Conservation (phyloP, 2,329 filamentous ascomycete genomes). For the Aspergillus novofumigatus region DNA sequence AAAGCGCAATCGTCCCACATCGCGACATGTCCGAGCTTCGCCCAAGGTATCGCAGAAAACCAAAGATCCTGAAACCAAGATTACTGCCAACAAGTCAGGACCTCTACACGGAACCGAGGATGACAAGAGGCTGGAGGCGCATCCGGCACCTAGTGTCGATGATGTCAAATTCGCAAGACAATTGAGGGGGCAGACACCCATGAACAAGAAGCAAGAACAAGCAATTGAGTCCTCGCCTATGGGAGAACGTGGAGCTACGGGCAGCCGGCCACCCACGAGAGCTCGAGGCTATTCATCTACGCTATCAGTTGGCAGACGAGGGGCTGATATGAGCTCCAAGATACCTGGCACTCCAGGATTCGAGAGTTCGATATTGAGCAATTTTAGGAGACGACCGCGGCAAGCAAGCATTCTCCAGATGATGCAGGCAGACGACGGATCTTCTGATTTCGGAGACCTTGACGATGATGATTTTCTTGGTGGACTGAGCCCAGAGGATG, state of each 20-base stretch:
- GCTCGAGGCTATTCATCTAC: slow-evolving; percentile 39
- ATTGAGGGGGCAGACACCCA: slow-evolving; percentile 28
- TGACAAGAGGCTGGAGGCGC: slow-evolving; percentile 4
- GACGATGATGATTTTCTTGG: slow-evolving; percentile 41
- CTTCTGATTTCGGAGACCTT: slow-evolving; percentile 29
- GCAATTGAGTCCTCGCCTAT: slow-evolving; percentile 34
- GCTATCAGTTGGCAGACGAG: slow-evolving; percentile 34
- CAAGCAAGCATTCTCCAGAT: slow-evolving; percentile 44
- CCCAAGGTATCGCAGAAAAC: slow-evolving; percentile 2
- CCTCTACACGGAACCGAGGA: background rate
- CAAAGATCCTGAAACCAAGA: background rate
- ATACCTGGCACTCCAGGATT: slow-evolving; percentile 39
- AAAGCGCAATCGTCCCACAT: slow-evolving; percentile 21
- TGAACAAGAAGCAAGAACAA: slow-evolving; percentile 27
- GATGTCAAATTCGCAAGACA: slow-evolving; percentile 17
- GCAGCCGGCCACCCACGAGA: slow-evolving; percentile 33
- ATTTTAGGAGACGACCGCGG: slow-evolving; percentile 41
- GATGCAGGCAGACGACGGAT: slow-evolving; percentile 40
- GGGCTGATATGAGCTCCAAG: slow-evolving; percentile 32
- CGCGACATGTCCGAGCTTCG: slow-evolving; percentile 4
- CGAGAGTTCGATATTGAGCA: slow-evolving; percentile 42
- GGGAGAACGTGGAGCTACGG: slow-evolving; percentile 28
- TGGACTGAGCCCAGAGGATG: slow-evolving; percentile 41
- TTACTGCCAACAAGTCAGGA: slow-evolving; percentile 1
- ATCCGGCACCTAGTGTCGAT: slow-evolving; percentile 7